These are phyloP conservation scores for Starmera dryadoides DNA, from an alignment of 805 yeast species.

Conservation along the genomic window DNA sequence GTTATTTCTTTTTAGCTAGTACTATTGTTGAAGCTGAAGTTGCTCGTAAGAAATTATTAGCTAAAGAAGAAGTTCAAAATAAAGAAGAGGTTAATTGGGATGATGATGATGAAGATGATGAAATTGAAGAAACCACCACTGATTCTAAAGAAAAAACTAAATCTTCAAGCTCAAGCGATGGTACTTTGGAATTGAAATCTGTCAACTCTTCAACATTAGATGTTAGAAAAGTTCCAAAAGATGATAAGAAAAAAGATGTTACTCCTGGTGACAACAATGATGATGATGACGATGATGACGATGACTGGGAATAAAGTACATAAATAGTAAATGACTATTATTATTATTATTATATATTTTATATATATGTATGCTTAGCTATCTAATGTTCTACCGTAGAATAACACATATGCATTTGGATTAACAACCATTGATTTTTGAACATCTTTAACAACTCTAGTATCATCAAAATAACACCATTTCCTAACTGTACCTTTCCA, in stretches of 20 bases:
- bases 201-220: constrained; percentile 28
- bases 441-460: constrained; percentile 50
- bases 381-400: constrained; percentile 43
- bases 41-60: constrained; percentile 56
- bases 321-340: neutral
- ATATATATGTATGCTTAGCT: neutral
- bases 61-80: constrained; percentile 23
- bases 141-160: constrained; percentile 25
- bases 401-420: constrained; percentile 75
- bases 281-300: constrained; percentile 41
- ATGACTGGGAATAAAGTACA: constrained; percentile 48
- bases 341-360: too few relatives aligned
- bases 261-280: constrained; percentile 6
- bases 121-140: constrained; percentile 10
- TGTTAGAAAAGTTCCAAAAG: constrained; percentile 11
- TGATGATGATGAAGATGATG: constrained; percentile 46
- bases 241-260: constrained; percentile 2
- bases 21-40: constrained; percentile 55
- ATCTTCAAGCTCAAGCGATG: constrained; percentile 30
- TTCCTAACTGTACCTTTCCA: constrained; percentile 42
- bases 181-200: constrained; percentile 32
- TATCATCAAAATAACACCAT: constrained; percentile 85
- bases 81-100: constrained; percentile 42
- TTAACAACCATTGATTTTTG: constrained; percentile 50
- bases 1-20: constrained; percentile 50